These are phyloP conservation scores for Meyerozyma sp. DNA, from an alignment of 1,139 yeast genomes.

Conservation along the genomic window DNA sequence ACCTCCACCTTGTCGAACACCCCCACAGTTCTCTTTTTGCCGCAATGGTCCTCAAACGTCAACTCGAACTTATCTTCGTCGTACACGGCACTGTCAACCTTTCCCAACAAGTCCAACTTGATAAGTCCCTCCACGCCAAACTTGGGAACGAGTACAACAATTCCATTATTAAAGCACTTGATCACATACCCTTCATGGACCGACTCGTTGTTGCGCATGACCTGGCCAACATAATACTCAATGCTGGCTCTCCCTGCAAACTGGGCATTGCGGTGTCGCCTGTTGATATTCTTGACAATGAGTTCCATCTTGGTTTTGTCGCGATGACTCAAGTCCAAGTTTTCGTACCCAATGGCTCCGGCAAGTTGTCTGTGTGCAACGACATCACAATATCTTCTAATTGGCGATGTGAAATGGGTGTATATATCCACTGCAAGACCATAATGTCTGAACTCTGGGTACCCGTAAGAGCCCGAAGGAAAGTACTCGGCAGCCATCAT, in stretches of 20 bases:
- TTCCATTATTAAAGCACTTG: conserved; percentile 90
- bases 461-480: conserved; percentile 86
- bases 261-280: conserved; percentile 95
- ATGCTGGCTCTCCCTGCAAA: conserved; percentile 98
- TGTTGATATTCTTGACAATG: conserved; percentile 84
- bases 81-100: conserved; percentile 58
- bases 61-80: conserved; percentile 77
- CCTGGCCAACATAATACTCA: conserved; percentile 97
- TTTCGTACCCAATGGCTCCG: conserved; percentile 93
- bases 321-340: conserved; percentile 73
- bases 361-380: conserved; percentile 97
- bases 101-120: conserved; percentile 70
- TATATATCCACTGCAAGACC: conserved; percentile 97
- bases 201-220: conserved; percentile 73
- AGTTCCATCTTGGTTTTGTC: conserved; percentile 88
- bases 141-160: conserved; percentile 92
- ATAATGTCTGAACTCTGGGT: conserved; percentile 93
- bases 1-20: conserved; percentile 87
- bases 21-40: conserved; percentile 45
- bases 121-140: conserved; percentile 95
- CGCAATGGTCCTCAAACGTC: conserved; percentile 44
- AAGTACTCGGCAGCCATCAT: conserved; percentile 99
- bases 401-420: conserved; percentile 98
- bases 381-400: conserved; percentile 95
- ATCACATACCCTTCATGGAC: conserved; percentile 87